A percentile compares a stretch with the other conserved stretches of the same genome.
Conservation (phyloP, 331 rosid genomes). For the Ulmus americana region DNA sequence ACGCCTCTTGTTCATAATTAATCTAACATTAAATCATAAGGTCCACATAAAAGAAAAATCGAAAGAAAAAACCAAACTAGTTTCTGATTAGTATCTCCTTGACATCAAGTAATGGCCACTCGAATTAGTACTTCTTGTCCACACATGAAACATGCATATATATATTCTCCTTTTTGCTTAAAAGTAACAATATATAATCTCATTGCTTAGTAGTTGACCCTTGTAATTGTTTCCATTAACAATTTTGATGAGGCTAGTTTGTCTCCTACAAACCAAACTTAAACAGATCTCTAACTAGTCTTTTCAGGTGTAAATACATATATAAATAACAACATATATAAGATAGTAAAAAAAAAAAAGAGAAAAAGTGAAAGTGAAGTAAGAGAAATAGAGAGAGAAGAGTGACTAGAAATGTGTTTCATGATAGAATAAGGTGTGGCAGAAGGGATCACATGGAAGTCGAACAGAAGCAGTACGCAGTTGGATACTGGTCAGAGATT, state of each 20-base stretch:
- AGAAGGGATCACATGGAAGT: conserved; percentile 35
- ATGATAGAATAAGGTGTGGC: conserved; percentile 19
- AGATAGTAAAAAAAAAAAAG: not conserved
- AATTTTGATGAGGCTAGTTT: not conserved
- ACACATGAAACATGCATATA: conserved; percentile 17
- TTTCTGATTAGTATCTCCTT: not conserved
- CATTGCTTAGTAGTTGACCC: not conserved
- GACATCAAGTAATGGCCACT: not conserved
- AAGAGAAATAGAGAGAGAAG: not conserved
- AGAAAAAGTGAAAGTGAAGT: not conserved
- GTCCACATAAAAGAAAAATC: conserved; percentile 3
- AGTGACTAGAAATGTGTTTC: not conserved
- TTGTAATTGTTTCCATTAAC: not conserved
- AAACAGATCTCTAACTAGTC: too few relatives aligned
- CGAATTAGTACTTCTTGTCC: conserved; percentile 1
- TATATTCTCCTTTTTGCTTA: not conserved
- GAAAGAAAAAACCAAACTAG: not conserved
- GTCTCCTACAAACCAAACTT: not conserved
- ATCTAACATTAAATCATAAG: not conserved
- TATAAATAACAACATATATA: not conserved
- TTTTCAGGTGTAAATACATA: not conserved
- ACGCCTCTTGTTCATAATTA: too few relatives aligned
- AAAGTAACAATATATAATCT: not conserved
- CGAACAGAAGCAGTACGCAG: conserved; percentile 3
- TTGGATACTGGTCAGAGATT: conserved; percentile 22